Evolutionary conservation across 805 yeast species (phyloP).

Genomic region (Saccharomyces paradoxus): DNA sequence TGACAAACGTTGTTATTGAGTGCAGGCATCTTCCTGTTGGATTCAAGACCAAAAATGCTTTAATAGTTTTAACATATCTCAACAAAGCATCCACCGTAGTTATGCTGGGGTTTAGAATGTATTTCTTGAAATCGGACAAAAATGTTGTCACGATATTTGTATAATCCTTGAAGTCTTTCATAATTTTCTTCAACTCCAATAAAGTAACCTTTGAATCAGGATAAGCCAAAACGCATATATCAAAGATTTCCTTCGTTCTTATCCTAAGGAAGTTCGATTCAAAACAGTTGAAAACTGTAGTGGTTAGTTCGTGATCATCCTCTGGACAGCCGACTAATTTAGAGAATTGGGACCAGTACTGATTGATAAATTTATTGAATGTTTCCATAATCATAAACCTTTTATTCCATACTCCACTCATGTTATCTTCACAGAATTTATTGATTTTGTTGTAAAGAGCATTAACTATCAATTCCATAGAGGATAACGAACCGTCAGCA

Average conservation of each 20-base stretch:
- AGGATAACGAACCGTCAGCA: constrained; percentile 11
- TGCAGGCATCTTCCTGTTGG: constrained; percentile 80
- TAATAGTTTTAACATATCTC: constrained; percentile 62
- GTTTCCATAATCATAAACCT: constrained; percentile 21
- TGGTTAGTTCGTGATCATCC: constrained; percentile 24
- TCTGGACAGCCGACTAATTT: constrained; percentile 17
- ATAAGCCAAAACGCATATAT: constrained; percentile 41
- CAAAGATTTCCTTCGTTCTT: constrained; percentile 51
- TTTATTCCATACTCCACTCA: constrained; percentile 14
- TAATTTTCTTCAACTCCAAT: constrained; percentile 49
- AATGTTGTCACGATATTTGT: constrained; percentile 13
- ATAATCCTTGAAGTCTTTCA: constrained; percentile 28
- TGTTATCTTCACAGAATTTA: constrained; percentile 12
- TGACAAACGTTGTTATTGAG: constrained; percentile 66
- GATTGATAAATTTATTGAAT: constrained; percentile 20
- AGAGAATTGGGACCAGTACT: constrained; percentile 21
- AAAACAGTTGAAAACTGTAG: constrained; percentile 19
- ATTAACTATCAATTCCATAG: constrained; percentile 17
- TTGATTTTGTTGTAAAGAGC: constrained; percentile 15
- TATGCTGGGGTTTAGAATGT: constrained; percentile 68
- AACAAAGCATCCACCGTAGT: constrained; percentile 66
- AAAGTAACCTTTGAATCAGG: constrained; percentile 49
- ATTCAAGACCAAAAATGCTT: constrained; percentile 67
- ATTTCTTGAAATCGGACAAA: constrained; percentile 14
- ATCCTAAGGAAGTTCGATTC: constrained; percentile 27